phyloP scores from a whole-genome alignment of 371 early-diverging fungal species.

The Quaeritorhiza haematococci region DNA sequence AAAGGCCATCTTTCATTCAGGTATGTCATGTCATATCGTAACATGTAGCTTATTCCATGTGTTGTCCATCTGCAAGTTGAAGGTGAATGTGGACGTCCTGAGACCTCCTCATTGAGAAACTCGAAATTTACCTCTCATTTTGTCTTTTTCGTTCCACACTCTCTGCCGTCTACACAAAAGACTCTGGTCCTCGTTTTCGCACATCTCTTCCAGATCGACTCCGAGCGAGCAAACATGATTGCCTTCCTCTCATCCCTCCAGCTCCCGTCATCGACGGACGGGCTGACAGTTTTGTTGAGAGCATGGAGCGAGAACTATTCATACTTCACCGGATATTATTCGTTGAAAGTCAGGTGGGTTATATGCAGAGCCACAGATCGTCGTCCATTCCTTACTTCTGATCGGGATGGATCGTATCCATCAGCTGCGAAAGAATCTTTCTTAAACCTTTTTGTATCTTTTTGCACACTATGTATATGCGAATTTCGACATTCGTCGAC shows the following conservation, averaged over 20 bases:
- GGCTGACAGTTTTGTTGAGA: slow-evolving; percentile 58
- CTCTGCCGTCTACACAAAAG: no score
- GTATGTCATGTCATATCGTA: slow-evolving; percentile 21
- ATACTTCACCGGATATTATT: slow-evolving; percentile 69
- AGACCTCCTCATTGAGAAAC: neutral
- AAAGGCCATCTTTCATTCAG: slow-evolving; percentile 72
- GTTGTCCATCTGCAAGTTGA: neutral
- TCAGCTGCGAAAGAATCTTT: no score
- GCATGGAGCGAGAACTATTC: slow-evolving; percentile 74
- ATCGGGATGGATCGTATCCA: no score
- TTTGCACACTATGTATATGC: no score
- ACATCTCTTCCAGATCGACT: slow-evolving; percentile 69
- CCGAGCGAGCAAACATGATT: slow-evolving; percentile 52
- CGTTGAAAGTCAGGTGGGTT: slow-evolving; percentile 67
- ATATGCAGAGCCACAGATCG: neutral
- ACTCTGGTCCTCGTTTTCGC: slow-evolving; percentile 86
- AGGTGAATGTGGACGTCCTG: neutral
- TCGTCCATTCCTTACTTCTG: no score
- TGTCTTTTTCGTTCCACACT: no score
- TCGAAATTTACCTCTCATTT: neutral
- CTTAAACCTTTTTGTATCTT: no score
- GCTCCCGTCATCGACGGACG: no score
- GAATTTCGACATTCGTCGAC: no score
- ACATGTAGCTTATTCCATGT: neutral
- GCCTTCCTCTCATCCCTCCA: slow-evolving; percentile 56